These are phyloP conservation scores for Cruciata laevipes DNA, from an alignment of 257 asterid species.

Conservation along the genomic window DNA sequence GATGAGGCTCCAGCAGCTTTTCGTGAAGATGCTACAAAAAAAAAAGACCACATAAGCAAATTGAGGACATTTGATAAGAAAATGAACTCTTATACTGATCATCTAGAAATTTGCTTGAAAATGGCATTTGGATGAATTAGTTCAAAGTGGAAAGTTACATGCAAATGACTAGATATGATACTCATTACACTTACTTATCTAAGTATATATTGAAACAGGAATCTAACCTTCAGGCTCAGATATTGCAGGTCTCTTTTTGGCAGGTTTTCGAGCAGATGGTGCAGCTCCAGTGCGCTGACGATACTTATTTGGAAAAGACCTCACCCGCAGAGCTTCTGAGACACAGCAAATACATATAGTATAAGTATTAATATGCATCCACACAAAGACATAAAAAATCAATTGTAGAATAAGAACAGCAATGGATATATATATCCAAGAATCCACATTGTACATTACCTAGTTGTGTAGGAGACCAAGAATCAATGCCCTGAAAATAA, in stretches of 20 bases:
- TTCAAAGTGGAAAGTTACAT: not conserved
- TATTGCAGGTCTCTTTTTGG: not conserved
- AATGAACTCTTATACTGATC: not conserved
- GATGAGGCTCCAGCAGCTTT: slow-evolving; percentile 2
- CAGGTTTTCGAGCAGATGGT: not conserved
- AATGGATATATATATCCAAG: not conserved
- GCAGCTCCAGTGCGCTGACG: not conserved
- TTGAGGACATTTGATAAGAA: not conserved
- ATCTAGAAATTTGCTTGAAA: not conserved
- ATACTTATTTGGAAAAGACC: not conserved
- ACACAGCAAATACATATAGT: not conserved
- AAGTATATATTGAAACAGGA: not conserved
- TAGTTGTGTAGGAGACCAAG: slow-evolving; percentile 50
- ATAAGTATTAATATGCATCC: too few species aligned
- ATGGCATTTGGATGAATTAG: not conserved
- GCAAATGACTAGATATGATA: not conserved
- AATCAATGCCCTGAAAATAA: slow-evolving; percentile 56
- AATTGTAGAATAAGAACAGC: not conserved
- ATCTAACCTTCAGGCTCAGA: slow-evolving; percentile 13
- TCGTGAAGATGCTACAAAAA: too few species aligned
- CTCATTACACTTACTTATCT: too few species aligned
- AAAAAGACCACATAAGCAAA: too few species aligned
- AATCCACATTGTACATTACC: slow-evolving; percentile 23
- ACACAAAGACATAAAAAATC: not conserved
- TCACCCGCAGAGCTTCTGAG: slow-evolving; percentile 9